These are phyloP conservation scores for Rhynchospora breviuscula DNA, from an alignment of 176 grass and related monocot genomes.

Conservation along the genomic window DNA sequence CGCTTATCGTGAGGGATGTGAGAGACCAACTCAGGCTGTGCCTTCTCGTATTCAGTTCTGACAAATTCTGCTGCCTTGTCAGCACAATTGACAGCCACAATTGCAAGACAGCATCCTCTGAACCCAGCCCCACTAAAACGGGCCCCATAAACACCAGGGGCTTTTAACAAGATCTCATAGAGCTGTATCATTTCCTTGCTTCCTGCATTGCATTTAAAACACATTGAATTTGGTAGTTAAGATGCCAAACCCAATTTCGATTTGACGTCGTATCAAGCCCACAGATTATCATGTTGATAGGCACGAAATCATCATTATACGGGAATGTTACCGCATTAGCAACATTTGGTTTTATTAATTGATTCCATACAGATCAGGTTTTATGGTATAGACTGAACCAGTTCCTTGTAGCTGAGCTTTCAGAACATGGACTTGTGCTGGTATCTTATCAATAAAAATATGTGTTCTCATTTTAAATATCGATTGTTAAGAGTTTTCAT, in stretches of 20 bases:
- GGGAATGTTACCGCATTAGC: neutral
- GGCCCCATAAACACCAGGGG: conserved; percentile 71
- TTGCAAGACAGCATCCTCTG: conserved; percentile 85
- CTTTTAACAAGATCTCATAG: conserved; percentile 82
- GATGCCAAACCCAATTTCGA: neutral
- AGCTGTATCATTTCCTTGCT: conserved; percentile 89
- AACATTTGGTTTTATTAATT: neutral
- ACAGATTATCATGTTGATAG: neutral
- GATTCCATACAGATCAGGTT: neutral
- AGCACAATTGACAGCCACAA: conserved; percentile 37
- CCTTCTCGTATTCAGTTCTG: conserved; percentile 50
- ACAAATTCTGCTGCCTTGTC: conserved; percentile 63
- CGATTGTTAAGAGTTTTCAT: neutral
- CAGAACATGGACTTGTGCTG: neutral
- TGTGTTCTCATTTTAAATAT: too few relatives aligned
- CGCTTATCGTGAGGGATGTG: conserved; percentile 46
- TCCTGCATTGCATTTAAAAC: conserved; percentile 31
- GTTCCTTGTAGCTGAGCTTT: neutral
- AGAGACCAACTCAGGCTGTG: conserved; percentile 56
- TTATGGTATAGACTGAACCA: neutral
- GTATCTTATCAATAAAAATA: neutral
- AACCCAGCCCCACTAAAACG: conserved; percentile 96
- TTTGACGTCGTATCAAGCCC: neutral
- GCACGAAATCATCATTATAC: neutral
- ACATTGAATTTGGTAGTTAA: neutral